Percentiles rank a stretch among this genome's conserved stretches.
These are phyloP conservation scores for Neopestalotiopsis sp. DNA, from an alignment of 2,329 filamentous ascomycete genomes.

Conservation along the genomic window DNA sequence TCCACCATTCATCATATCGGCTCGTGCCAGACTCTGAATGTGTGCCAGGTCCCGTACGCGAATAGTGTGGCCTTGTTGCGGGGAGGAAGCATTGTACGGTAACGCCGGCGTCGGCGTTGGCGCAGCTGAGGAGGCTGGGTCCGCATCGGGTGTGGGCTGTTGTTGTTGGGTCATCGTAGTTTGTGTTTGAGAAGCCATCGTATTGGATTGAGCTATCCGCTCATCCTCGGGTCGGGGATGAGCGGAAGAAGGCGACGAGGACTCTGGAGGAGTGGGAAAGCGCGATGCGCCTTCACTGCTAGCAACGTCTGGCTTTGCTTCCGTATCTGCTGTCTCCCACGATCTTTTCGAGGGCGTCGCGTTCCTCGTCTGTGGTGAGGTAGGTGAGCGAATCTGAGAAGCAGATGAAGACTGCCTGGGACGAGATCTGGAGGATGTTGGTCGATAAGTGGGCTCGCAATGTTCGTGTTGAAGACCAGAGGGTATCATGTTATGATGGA, in stretches of 20 bases:
- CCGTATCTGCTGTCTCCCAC: slow-evolving; percentile 33
- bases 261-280: slow-evolving; percentile 60
- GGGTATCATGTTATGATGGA: slow-evolving; percentile 70
- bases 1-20: slow-evolving; percentile 68
- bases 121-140: slow-evolving; percentile 27
- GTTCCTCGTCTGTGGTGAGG: slow-evolving; percentile 28
- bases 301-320: slow-evolving; percentile 25
- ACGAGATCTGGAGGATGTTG: slow-evolving; percentile 40
- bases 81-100: slow-evolving; percentile 41
- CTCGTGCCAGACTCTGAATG: slow-evolving; percentile 84
- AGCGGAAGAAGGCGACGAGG: slow-evolving; percentile 50
- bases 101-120: slow-evolving; percentile 32
- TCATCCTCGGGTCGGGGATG: slow-evolving; percentile 46
- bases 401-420: slow-evolving; percentile 30
- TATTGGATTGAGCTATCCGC: slow-evolving; percentile 40
- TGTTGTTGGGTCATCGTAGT: slow-evolving; percentile 33
- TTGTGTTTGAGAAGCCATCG: slow-evolving; percentile 54
- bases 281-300: slow-evolving; percentile 48
- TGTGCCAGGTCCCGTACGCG: slow-evolving; percentile 89
- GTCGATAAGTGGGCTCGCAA: slow-evolving; percentile 47
- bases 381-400: slow-evolving; percentile 30
- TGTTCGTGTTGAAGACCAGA: slow-evolving; percentile 51
- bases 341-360: slow-evolving; percentile 34
- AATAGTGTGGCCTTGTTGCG: slow-evolving; percentile 61
- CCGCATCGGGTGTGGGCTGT: slow-evolving; percentile 35